Base-by-base conservation (phyloP, 257 asterid species). In the Solanum phureja region DNA sequence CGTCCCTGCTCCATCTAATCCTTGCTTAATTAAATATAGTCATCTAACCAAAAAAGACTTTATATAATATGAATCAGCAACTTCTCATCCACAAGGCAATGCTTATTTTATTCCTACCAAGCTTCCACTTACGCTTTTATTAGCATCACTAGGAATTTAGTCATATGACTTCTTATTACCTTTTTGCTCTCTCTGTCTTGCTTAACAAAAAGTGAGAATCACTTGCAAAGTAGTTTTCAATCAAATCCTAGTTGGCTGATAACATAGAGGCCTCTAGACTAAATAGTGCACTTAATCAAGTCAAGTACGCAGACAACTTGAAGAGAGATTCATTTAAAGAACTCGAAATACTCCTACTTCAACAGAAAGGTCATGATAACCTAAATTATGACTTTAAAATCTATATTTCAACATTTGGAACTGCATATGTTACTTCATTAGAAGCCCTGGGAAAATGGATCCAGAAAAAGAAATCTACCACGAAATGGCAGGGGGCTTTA, bases 401-500 rank as follows among this genome's bases (percentile, higher is more conserved):
- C 58, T 49, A 9, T 29, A 31, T 27, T 46, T 81, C 86, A 82
- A 31, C 31, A 82, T 82, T 49, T 82, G 69, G n/a, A 82, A 82
- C 8, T 82, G 7, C 86, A 82, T 82, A 49, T 82, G 31, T 31
- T 21, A 31, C 46, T 49, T 52, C 86, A 82, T 37, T 49, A 82
- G 86, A 49, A 49, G 69, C 86, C 85, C 69, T 82, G 62, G 85
- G 44, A 82, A 82, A 82, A 49, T 31, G 86, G 69, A 81, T 81
- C 64, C 4, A 82, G 42, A 49, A 82, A 49, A 81, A 37, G 23
- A 33, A 46, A 81, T 82, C 71, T 64, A 82, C 86, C 86, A 82
- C 42, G 71, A 49, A 82, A 82, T 82, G 86, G 86, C 86, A 81
- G 71, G 44, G 86, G 86, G 69, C 71, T 82, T 82, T 73, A 42